Evolutionary conservation across 495 filamentous ascomycete genomes (phyloP), one percentile per base, ranked within the genome.

Genomic region (Tuber umbilicatum): DNA sequence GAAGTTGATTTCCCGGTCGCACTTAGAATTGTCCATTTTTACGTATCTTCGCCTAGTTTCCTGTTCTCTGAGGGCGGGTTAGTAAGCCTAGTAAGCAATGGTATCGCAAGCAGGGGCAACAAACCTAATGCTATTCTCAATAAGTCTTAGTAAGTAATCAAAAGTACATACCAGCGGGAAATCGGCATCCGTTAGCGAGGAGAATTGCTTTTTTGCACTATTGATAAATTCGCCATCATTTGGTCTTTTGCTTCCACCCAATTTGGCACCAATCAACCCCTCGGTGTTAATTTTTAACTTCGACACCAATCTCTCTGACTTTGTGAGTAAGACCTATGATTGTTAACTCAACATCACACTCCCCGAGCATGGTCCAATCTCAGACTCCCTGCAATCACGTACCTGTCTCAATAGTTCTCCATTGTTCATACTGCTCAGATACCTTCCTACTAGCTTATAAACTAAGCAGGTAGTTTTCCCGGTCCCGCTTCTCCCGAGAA

Each of bases 381-480:
- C 43, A 17, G 17, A 21, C 16, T 12, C 19, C 43, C 43, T 19
- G 16, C 16, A 19, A 45, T 19, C 68, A 14, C 69, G 68, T 81
- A 85, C 84, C 77, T 86, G 85, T 21, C 82, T 78, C 21, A 81
- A 69, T 7, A 73, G 76, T 72, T 45, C 75, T 70, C n/a, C 73
- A 43, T 3, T 41, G 14, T 31, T 43, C 12, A 42, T 71, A 3
- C 71, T 73, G 19, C 41, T 68, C 37, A 78, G 27, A 41, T 78
- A 78, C 42, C 71, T 77, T 19, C 76, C 69, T 16, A 85, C 60
- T 16, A 86, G 71, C 67, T 86, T 86, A 64, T 83, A 86, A 7
- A 85, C 70, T 1, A 86, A 69, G 41, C 85, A 86, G 0, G 84
- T 85, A 0, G 85, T 86, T 73, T 86, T 86, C 0, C 85, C 85